phyloP scores from a whole-genome alignment of 495 filamentous ascomycete genomes.

The Penicillium steckii region DNA sequence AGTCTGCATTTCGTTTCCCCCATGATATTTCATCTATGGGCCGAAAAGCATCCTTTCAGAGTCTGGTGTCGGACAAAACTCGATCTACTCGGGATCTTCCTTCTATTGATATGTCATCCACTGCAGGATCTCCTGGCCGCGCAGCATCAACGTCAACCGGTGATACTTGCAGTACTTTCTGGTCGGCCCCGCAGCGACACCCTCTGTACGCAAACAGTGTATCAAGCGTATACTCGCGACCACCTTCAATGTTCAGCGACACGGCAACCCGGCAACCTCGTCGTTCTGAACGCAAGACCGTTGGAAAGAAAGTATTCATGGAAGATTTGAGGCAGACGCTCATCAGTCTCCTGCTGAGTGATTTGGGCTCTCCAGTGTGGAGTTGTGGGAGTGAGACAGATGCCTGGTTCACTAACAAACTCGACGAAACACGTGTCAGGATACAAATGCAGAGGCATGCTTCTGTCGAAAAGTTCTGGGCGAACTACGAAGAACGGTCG shows the following conservation, averaged over 20 bases:
- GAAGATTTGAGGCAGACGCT: conserved; percentile 74
- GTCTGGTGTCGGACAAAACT: conserved; percentile 65
- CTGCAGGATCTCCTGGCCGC: conserved; percentile 58
- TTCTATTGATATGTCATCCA: conserved; percentile 50
- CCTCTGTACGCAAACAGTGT: conserved; percentile 60
- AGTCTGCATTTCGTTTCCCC: conserved; percentile 38
- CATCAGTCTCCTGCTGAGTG: conserved; percentile 83
- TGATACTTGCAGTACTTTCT: conserved; percentile 81
- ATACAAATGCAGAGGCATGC: conserved; percentile 64
- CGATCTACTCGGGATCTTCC: conserved; percentile 46
- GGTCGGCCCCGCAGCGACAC: conserved; percentile 73
- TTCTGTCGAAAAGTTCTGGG: conserved; percentile 48
- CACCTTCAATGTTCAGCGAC: conserved; percentile 47
- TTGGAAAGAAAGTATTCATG: conserved; percentile 67
- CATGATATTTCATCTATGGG: conserved; percentile 38
- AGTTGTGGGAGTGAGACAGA: conserved; percentile 88
- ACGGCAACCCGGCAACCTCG: conserved; percentile 31
- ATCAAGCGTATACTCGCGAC: conserved; percentile 50
- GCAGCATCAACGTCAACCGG: conserved; percentile 60
- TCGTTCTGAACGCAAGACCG: conserved; percentile 35
- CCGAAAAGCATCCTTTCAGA: conserved; percentile 55
- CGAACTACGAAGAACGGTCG: conserved; percentile 38
- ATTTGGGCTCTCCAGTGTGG: conserved; percentile 83
- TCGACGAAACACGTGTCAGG: conserved; percentile 77
- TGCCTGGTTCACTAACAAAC: conserved; percentile 73